Conservation (phyloP, 345 rosid species). For the Eucalyptus decipiens region DNA sequence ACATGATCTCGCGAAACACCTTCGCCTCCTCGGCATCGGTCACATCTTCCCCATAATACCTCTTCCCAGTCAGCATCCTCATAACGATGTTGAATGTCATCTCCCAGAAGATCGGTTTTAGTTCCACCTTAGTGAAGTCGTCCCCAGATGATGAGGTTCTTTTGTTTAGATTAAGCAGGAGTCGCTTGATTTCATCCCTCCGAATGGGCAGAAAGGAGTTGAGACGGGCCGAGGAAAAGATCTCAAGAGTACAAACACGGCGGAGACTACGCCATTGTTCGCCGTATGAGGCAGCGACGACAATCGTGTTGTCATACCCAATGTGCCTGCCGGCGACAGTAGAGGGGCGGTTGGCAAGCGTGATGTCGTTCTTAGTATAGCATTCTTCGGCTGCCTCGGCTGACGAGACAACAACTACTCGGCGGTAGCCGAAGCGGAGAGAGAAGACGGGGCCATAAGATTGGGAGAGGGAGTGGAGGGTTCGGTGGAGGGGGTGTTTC, state of each 20-base stretch:
- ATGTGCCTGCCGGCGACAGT: constrained; percentile 3
- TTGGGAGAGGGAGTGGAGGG: constrained; percentile 10
- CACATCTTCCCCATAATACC: constrained; percentile 27
- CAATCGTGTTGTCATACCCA: constrained; percentile 19
- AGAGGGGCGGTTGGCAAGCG: constrained; percentile 29
- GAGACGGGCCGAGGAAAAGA: constrained; percentile 23
- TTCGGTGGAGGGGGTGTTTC: constrained; percentile 20
- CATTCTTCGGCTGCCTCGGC: constrained; percentile 20
- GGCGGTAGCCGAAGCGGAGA: constrained; percentile 20
- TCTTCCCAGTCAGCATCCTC: constrained; percentile 28
- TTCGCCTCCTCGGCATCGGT: constrained; percentile 9
- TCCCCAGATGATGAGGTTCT: background rate
- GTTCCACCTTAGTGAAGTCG: constrained; percentile 20
- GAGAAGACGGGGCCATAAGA: constrained; percentile 20
- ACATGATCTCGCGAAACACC: constrained; percentile 7
- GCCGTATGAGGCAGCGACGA: constrained; percentile 16
- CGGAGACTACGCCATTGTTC: constrained; percentile 56
- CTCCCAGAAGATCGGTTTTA: constrained; percentile 10
- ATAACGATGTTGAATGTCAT: constrained; percentile 19
- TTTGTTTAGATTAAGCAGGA: background rate
- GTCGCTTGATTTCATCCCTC: constrained; percentile 20
- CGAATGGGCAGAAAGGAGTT: constrained; percentile 3
- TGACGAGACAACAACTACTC: constrained; percentile 16
- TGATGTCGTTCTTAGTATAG: constrained; percentile 27
- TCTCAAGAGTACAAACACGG: constrained; percentile 18